phyloP scores from a whole-genome alignment of 495 filamentous ascomycete species.

The Aspergillus carlsbadensis region DNA sequence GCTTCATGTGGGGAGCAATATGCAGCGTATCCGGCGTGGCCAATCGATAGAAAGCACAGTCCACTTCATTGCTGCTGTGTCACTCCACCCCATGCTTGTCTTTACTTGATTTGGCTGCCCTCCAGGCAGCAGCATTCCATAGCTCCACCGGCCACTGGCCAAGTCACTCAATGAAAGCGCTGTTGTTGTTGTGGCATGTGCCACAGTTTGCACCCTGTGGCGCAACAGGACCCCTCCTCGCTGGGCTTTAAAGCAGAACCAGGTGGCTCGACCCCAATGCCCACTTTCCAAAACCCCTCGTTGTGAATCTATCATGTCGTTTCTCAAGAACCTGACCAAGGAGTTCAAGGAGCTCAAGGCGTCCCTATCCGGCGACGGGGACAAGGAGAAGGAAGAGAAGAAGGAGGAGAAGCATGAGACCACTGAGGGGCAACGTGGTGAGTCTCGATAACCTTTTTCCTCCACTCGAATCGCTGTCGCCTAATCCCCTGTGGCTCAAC shows the following conservation, averaged over 20 bases:
- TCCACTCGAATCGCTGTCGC: not conserved
- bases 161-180: not conserved
- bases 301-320: not conserved
- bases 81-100: too few relatives aligned
- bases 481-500: not conserved
- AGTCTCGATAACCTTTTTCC: not conserved
- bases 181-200: not conserved
- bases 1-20: too few relatives aligned
- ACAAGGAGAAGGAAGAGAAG: not conserved
- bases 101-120: not conserved
- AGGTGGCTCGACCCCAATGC: not conserved
- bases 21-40: too few relatives aligned
- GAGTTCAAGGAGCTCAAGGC: conserved; percentile 9
- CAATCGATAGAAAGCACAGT: too few relatives aligned
- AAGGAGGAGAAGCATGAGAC: not conserved
- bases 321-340: not conserved
- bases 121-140: conserved; percentile 1
- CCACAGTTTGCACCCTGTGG: conserved; percentile 2
- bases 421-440: not conserved
- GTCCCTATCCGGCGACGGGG: not conserved
- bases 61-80: too few relatives aligned
- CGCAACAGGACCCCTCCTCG: not conserved
- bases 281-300: not conserved
- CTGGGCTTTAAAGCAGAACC: not conserved
- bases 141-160: not conserved